Base-by-base conservation (phyloP, 163 green algal genomes). In the Scenedesmus sp. region DNA sequence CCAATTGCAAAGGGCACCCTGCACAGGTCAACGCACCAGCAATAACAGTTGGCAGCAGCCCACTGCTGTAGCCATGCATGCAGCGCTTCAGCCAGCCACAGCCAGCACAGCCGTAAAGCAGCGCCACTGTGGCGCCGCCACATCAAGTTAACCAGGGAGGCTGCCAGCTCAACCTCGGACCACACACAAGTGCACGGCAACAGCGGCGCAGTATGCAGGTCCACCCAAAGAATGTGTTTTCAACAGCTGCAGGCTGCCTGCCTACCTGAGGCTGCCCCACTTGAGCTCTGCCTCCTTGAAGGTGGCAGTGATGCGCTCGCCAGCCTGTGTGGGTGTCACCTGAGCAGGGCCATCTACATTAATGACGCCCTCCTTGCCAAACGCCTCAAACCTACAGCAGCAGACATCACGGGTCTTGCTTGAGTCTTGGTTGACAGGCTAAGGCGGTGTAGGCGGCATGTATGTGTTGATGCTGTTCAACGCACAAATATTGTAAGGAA, bases 1-100 rank as follows among this genome's bases (percentile, higher is more conserved):
- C 57, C 56, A 56, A 93, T 93, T 12, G 90, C 57, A 62, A 93
- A 93, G 0, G 90, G 90, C 1, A 93, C 70, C 90, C 90, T 93
- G 59, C 57, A 77, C 7, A 59, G n/a, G 15, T 16, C 20, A 79
- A 79, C 4, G 5, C 20, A 79, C 23, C 70, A 79, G 3, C 1
- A 52, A 79, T 12, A 1, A 79, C 20, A 13, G 4, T 52, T 52
- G 5, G 5, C 0, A 79, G 52, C 2, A n/a, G 7, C 23, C 3
- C 3, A 1, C 46, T 3, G 23, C 34, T 46, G 34, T 46, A 46
- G 34, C 34, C 34, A 46, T 46, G 34, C 34, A 46, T 46, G 12
- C 46, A 52, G 66, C 23, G 59, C 59, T 77, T 18, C 67, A 77
- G 18, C 67, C 5, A 77, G 67, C 34, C 67, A 77, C 67, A 77